Evolutionary conservation across 140 eudicot genomes (phyloP), one percentile per base, ranked within the genome.

Genomic region (Stevia rebaudiana): DNA sequence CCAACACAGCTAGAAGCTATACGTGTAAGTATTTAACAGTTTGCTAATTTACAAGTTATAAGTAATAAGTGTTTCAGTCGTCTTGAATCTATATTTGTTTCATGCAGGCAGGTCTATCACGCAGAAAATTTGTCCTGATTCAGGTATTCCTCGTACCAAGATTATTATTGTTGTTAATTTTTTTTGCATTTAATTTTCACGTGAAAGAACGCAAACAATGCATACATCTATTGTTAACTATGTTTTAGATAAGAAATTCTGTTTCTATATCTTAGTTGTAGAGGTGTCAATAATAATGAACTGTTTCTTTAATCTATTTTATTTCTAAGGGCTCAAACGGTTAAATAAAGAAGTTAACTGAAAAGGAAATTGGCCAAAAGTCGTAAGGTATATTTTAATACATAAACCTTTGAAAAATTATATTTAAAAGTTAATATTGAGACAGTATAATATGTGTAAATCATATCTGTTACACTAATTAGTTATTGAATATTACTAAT

Each of bases 41-140:
- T 37, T 4, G n/a, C 8, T 72, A 49, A 40, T 10, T 54, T 22
- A 1, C 41, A 13, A 25, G 25, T 10, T 28, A 25, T 13, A 54
- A 7, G 15, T 18, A 21, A 67, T 52, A 8, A 65, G 30, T 6
- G 61, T 19, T 28, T 35, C 12, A 65, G 21, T 6, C 61, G 36
- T 31, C 37, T 39, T 61, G 39, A 42, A 52, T 72, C 30, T 51
- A n/a, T 74, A 37, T 79, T 49, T 82, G 46, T 73, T 70, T 53
- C 10, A 33, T 81, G 81, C 95, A 92, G 98, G 98, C 91, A 9
- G 96, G 98, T 67, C 89, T 92, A 62, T 92, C 98, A 22, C 96
- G 96, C 44, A 81, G 82, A 76, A 61, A 82, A 40, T 85, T 92
- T 76, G 95, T 92, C 54, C 73, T 92, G 56, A 92, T 92, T 74